Conservation (phyloP, 441 rosid species). For the Euphorbia celastroides region DNA sequence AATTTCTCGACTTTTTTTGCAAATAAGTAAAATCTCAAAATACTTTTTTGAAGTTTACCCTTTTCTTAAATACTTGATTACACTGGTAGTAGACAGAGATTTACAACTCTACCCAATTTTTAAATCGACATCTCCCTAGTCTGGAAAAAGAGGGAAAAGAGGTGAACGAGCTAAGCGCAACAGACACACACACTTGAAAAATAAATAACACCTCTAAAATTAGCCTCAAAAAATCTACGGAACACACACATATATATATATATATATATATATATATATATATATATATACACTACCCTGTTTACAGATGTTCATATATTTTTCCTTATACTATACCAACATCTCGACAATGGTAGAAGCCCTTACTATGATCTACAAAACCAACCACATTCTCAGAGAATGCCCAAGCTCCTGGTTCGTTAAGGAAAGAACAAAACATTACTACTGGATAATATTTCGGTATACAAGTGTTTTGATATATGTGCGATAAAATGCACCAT, state of each 20-base stretch:
- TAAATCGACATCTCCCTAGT: background rate
- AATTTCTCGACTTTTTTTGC: no score
- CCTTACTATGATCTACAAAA: background rate
- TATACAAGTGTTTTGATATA: background rate
- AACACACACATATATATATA: background rate
- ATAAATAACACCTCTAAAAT: background rate
- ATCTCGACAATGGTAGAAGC: background rate
- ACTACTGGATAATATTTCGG: background rate
- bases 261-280: no score
- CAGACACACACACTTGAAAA: background rate
- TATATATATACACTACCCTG: no score
- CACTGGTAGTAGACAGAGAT: no score
- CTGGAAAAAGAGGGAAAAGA: background rate
- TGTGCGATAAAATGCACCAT: background rate
- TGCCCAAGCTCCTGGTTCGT: constrained; percentile 26
- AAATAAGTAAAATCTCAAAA: no score
- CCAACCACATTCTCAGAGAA: constrained; percentile 15
- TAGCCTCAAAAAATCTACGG: background rate
- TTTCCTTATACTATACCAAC: background rate
- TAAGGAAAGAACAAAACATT: background rate
- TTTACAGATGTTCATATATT: background rate
- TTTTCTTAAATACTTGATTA: no score
- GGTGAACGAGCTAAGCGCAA: background rate
- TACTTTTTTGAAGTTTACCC: no score
- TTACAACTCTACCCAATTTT: background rate